These are phyloP conservation scores for Echria macrotheca DNA, from an alignment of 495 filamentous ascomycete genomes.

Conservation along the genomic window DNA sequence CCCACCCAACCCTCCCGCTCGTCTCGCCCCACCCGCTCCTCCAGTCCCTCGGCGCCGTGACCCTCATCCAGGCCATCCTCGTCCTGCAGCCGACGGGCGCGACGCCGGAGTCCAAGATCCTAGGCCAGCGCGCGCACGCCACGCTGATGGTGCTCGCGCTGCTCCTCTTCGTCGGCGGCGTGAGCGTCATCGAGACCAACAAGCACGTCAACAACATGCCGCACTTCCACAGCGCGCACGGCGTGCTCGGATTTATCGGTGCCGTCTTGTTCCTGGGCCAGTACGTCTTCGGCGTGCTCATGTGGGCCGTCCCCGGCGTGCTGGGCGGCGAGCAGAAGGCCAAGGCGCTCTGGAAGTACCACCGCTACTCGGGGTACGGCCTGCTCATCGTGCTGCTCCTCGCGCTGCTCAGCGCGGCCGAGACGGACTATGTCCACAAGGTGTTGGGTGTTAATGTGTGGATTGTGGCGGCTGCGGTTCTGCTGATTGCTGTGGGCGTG, in stretches of 20 bases:
- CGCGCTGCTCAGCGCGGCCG: slow-evolving; percentile 68
- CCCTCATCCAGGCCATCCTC: slow-evolving; percentile 73
- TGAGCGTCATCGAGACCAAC: slow-evolving; percentile 78
- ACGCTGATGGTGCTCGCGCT: slow-evolving; percentile 60
- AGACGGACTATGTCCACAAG: slow-evolving; percentile 61
- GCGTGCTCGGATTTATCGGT: slow-evolving; percentile 72
- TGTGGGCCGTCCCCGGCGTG: slow-evolving; percentile 64
- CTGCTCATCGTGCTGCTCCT: slow-evolving; percentile 63
- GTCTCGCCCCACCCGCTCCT: slow-evolving; percentile 87
- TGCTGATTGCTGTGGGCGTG: slow-evolving; percentile 62
- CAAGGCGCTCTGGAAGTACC: slow-evolving; percentile 83
- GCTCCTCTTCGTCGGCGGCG: slow-evolving; percentile 55
- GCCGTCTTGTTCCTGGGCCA: slow-evolving; percentile 66
- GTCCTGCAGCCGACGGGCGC: slow-evolving; percentile 85
- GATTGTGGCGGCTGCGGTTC: slow-evolving; percentile 56
- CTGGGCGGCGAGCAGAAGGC: slow-evolving; percentile 76
- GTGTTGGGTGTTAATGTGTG: slow-evolving; percentile 65
- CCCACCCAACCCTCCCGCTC: slow-evolving; percentile 55
- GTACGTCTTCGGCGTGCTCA: slow-evolving; percentile 69
- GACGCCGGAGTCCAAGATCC: slow-evolving; percentile 60
- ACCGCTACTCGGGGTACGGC: slow-evolving; percentile 72
- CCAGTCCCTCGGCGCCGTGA: slow-evolving; percentile 66
- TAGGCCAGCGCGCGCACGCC: slow-evolving; percentile 66
- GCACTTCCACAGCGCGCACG: slow-evolving; percentile 76
- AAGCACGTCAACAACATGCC: slow-evolving; percentile 55